Evolutionary conservation across 495 filamentous ascomycete genomes (phyloP).

Genomic region (Bacidia rubella): DNA sequence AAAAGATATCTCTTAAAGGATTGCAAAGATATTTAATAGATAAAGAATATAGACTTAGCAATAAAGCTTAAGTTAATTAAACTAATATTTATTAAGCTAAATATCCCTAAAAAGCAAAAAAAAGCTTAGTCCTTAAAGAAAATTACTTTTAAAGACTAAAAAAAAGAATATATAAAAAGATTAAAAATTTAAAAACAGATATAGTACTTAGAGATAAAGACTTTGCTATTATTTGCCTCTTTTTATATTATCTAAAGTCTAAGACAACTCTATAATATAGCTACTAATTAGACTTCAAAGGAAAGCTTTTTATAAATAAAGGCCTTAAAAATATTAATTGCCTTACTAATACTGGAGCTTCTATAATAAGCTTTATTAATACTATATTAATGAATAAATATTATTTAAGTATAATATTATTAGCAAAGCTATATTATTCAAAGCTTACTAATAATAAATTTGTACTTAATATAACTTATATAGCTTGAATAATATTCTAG

Average conservation of each 20-base stretch:
- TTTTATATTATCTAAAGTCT: background rate
- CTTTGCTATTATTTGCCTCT: background rate
- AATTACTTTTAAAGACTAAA: background rate
- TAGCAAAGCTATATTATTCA: background rate
- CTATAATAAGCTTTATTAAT: constrained; percentile 3
- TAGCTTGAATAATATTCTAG: background rate
- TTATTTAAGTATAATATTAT: background rate
- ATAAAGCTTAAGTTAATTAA: background rate
- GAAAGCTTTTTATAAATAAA: background rate
- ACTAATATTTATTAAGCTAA: constrained; percentile 1
- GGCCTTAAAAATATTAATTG: background rate
- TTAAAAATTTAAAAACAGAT: background rate
- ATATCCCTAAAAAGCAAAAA: background rate
- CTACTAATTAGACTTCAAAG: background rate
- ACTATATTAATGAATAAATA: background rate
- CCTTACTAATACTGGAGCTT: background rate
- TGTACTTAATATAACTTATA: constrained; percentile 1
- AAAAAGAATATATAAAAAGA: background rate
- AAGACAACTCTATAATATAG: background rate
- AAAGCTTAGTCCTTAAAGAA: background rate
- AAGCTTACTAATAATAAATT: background rate
- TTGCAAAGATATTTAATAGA: background rate
- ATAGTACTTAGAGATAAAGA: too few species aligned
- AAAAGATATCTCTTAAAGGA: background rate
- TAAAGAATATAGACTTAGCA: background rate